Conservation (phyloP, 192 early-diverging fungal genomes). For the Radiomyces spectabilis region DNA sequence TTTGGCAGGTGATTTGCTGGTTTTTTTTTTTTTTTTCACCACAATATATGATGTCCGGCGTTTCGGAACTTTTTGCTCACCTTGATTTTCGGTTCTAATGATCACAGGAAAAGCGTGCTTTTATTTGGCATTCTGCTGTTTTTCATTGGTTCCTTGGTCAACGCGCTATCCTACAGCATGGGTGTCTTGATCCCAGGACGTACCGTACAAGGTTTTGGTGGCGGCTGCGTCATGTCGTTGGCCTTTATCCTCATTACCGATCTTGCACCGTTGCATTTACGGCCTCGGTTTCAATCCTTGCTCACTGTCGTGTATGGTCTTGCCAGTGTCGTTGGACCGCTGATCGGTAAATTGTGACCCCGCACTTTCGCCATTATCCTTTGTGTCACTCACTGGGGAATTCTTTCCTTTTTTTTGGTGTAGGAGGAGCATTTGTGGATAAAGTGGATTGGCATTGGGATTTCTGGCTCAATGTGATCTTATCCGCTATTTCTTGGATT, state of each 20-base stretch:
- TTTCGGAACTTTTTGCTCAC: too few species aligned
- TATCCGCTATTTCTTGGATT: slow-evolving; percentile 4
- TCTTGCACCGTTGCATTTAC: slow-evolving; percentile 55
- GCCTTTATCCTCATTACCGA: slow-evolving; percentile 68
- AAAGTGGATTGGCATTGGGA: slow-evolving; percentile 65
- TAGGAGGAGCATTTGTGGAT: slow-evolving; percentile 65
- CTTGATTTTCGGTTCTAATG: too few species aligned
- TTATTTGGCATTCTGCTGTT: slow-evolving; percentile 17
- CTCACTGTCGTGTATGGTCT: slow-evolving; percentile 52
- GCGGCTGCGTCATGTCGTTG: slow-evolving; percentile 53
- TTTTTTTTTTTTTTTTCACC: too few species aligned
- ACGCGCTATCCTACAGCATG: slow-evolving; percentile 51
- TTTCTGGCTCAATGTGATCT: slow-evolving; percentile 41
- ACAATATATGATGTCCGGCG: too few species aligned
- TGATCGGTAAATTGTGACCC: slow-evolving; percentile 24
- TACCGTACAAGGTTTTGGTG: slow-evolving; percentile 54
- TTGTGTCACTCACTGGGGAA: neutral
- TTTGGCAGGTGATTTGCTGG: slow-evolving; percentile 22
- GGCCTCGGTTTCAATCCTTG: slow-evolving; percentile 57
- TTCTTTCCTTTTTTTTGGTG: neutral
- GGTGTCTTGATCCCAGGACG: slow-evolving; percentile 58
- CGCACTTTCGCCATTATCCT: neutral
- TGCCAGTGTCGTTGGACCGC: slow-evolving; percentile 56
- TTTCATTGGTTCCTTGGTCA: slow-evolving; percentile 46
- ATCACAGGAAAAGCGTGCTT: slow-evolving; percentile 17